These are phyloP conservation scores for Komagataella populi DNA, from an alignment of 805 yeast genomes.

Conservation along the genomic window DNA sequence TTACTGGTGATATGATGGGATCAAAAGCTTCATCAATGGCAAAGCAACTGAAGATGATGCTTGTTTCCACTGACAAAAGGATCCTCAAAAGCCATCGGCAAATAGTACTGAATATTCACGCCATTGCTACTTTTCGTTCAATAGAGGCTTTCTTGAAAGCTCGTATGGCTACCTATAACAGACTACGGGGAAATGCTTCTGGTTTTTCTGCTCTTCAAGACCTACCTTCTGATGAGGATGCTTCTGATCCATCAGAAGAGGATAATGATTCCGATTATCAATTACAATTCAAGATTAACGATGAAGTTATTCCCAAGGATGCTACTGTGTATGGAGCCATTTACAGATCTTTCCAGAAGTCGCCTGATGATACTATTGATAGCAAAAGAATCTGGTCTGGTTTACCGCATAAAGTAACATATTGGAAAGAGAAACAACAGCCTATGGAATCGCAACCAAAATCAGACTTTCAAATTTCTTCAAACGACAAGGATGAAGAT, in stretches of 20 bases:
- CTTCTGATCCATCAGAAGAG: not conserved
- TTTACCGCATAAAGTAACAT: conserved; percentile 36
- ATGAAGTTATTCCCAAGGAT: conserved; percentile 42
- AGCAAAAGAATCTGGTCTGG: conserved; percentile 42
- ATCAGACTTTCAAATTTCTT: conserved; percentile 10
- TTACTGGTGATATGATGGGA: conserved; percentile 15
- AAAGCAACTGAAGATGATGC: conserved; percentile 50
- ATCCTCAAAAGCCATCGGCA: conserved; percentile 11
- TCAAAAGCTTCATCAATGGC: conserved; percentile 49
- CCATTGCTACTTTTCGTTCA: conserved; percentile 45
- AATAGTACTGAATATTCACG: conserved; percentile 37
- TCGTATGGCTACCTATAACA: conserved; percentile 13
- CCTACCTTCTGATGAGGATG: conserved; percentile 4
- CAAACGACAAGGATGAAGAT: conserved; percentile 13
- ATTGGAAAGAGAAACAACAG: conserved; percentile 19
- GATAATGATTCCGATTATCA: conserved; percentile 27
- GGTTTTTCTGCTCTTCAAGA: conserved; percentile 9
- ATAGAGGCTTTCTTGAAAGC: conserved; percentile 32
- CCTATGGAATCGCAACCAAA: conserved; percentile 12
- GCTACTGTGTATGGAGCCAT: conserved; percentile 71
- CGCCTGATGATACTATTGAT: conserved; percentile 26
- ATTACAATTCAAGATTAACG: conserved; percentile 34
- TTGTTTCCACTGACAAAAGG: conserved; percentile 24
- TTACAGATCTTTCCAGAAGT: conserved; percentile 30
- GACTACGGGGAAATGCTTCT: conserved; percentile 6